phyloP scores from a whole-genome alignment of 345 rosid genomes.

The Brassica rapa region DNA sequence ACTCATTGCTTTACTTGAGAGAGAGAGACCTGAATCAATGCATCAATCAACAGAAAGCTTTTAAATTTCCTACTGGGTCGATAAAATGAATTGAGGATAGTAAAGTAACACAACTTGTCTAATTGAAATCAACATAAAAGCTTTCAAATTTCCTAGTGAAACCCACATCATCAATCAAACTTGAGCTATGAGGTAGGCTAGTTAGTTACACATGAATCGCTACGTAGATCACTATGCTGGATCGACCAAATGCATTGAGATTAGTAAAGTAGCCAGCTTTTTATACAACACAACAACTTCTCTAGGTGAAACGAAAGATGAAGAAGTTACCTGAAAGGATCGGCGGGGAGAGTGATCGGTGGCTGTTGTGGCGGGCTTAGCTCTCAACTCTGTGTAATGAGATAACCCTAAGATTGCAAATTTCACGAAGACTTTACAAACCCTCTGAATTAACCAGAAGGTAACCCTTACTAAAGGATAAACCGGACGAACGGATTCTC shows the following conservation, averaged over 20 bases:
- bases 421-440: background rate
- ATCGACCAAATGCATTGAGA: background rate
- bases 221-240: background rate
- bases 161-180: background rate
- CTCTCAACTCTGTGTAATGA: background rate
- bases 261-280: conserved; percentile 5
- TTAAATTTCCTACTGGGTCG: background rate
- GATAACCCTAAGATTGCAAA: background rate
- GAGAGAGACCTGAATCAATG: conserved; percentile 19
- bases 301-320: background rate
- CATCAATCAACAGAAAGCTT: conserved; percentile 12
- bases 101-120: no score
- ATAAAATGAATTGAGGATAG: no score
- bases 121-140: background rate
- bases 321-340: conserved; percentile 28
- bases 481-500: no score
- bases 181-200: no score
- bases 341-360: conserved; percentile 25
- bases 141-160: no score
- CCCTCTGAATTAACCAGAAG: background rate
- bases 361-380: conserved; percentile 31
- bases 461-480: background rate
- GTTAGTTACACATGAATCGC: background rate
- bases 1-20: conserved; percentile 39
- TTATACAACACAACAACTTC: background rate